Evolutionary conservation across 1,284 basidiomycete genomes (phyloP), one percentile per base, ranked within the genome.

Genomic region (Leccinum variabile): DNA sequence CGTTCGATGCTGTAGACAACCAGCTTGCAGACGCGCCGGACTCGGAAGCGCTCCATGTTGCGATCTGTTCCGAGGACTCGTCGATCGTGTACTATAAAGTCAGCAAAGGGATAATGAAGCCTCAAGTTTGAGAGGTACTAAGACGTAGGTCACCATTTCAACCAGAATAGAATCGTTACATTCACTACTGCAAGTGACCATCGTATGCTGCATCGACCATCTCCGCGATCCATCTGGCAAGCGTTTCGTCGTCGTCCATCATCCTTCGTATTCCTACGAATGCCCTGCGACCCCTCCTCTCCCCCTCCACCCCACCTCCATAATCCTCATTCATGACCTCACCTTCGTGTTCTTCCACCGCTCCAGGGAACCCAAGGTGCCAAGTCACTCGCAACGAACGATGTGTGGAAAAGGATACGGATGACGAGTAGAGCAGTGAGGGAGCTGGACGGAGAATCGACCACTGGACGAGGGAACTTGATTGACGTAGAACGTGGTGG

Each of bases 1-100:
- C 87, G 1, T 90, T 90, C 69, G 25, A 28, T 28, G 25, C 77
- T 13, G 71, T 89, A 22, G 76, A 74, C 39, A 72, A 32, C 22
- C 61, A 68, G 50, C 58, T 71, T 5, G 37, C 54, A n/a, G 59
- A 62, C 16, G 18, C 55, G 10, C 62, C 82, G 3, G 33, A 33
- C 28, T 30, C 8, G 30, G 67, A 77, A n/a, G 81, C 84, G 60
- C 73, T 92, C 44, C 89, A 85, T 70, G 75, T 92, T 39, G 90
- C 87, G 2, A 88, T 92, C 62, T 86, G 85, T 37, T 82, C 87
- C 0, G 85, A 90, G 59, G 91, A 92, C 68, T 87, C 90, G 5
- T 92, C 91, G 2, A 86, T 89, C 56, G 90, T 92, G 54, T 92
- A 92, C 74, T 92, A 92, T 75, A 91, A 90, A 67, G 79, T 92